A percentile compares a stretch with the other conserved stretches of the same genome.
phyloP scores from a whole-genome alignment of 1,284 basidiomycete species.

The Papiliotrema flavescens region DNA sequence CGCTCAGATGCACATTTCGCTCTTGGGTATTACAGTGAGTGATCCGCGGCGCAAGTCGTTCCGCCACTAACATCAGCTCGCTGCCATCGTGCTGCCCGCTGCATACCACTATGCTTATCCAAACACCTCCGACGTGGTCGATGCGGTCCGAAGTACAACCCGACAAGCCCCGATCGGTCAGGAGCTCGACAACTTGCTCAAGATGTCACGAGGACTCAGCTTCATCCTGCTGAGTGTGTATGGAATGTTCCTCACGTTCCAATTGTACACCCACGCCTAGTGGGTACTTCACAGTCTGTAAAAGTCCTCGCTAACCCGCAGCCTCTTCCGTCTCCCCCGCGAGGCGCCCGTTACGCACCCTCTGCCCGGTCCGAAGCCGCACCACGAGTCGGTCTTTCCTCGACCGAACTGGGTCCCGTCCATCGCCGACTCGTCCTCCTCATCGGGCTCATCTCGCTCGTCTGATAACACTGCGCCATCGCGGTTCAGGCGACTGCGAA shows the following conservation, averaged over 20 bases:
- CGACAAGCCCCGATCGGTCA: conserved; percentile 21
- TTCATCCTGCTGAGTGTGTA: conserved; percentile 61
- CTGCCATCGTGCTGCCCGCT: conserved; percentile 70
- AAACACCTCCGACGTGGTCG: conserved; percentile 22
- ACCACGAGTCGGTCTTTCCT: conserved; percentile 40
- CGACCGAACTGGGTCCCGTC: conserved; percentile 47
- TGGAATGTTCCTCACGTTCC: conserved; percentile 45
- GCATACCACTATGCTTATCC: conserved; percentile 57
- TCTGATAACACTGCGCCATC: conserved; percentile 8
- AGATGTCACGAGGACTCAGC: conserved; percentile 53
- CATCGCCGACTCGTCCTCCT: conserved; percentile 30
- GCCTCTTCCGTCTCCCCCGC: conserved; percentile 51
- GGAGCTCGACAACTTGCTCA: conserved; percentile 44
- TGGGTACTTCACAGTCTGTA: background rate
- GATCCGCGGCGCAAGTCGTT: background rate
- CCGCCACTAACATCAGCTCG: conserved; percentile 22
- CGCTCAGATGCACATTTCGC: conserved; percentile 74
- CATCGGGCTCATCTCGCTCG: conserved; percentile 24
- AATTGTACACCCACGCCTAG: conserved; percentile 52
- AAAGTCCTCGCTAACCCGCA: background rate
- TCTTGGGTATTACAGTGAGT: conserved; percentile 73
- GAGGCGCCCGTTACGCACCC: conserved; percentile 20
- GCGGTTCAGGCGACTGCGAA: conserved; percentile 21
- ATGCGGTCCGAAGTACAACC: conserved; percentile 12
- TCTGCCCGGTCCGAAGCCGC: conserved; percentile 38